Evolutionary conservation across 441 rosid species (phyloP).

Genomic region (Manihot esculenta): DNA sequence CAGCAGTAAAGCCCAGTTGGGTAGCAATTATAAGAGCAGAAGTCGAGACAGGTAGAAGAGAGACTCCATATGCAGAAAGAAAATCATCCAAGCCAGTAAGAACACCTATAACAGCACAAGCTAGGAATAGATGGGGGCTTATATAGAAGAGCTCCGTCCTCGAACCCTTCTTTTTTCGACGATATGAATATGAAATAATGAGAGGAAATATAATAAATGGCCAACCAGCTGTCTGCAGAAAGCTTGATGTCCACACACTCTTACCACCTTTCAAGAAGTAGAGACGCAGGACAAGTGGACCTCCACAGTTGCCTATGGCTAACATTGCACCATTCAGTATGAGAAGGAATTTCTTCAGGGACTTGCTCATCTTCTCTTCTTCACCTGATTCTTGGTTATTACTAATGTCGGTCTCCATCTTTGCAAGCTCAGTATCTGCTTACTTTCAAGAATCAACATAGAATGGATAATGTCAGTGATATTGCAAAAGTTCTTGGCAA

Average conservation of each 20-base stretch:
- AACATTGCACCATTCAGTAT: constrained; percentile 22
- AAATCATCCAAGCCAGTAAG: constrained; percentile 53
- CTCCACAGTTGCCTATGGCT: constrained; percentile 36
- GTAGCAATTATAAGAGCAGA: constrained; percentile 44
- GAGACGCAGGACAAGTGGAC: constrained; percentile 51
- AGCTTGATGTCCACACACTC: constrained; percentile 46
- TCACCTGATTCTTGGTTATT: constrained; percentile 1
- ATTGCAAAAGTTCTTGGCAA: too few relatives aligned
- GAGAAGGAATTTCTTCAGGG: constrained; percentile 21
- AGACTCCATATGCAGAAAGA: constrained; percentile 46
- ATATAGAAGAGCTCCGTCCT: constrained; percentile 31
- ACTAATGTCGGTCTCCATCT: constrained; percentile 22
- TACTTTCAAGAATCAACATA: too few relatives aligned
- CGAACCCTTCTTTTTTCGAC: constrained; percentile 20
- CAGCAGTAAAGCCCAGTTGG: constrained; percentile 51
- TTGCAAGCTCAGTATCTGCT: too few relatives aligned
- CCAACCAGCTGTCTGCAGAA: constrained; percentile 36
- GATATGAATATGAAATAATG: constrained; percentile 24
- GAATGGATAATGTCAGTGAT: too few relatives aligned
- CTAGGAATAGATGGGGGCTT: constrained; percentile 32
- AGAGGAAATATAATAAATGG: constrained; percentile 41
- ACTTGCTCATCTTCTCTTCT: constrained; percentile 12
- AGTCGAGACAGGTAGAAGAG: constrained; percentile 50
- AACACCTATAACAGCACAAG: constrained; percentile 39
- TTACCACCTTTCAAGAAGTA: constrained; percentile 49